A percentile compares a stretch with the other conserved stretches of the same genome.
Evolutionary conservation across 106 monocot species (phyloP).

Genomic region (Alisma plantagoaquatica): DNA sequence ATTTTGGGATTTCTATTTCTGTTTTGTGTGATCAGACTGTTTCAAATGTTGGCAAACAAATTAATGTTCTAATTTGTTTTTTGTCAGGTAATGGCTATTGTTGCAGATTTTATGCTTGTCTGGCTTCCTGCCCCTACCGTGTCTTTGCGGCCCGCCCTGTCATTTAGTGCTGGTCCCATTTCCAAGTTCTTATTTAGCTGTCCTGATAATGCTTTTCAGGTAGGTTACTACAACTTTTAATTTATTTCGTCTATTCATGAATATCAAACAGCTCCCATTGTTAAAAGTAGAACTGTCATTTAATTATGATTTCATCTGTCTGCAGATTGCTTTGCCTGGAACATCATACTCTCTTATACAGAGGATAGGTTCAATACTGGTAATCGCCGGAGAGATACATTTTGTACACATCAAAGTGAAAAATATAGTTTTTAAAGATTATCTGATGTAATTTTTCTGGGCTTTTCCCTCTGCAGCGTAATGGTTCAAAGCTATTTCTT

Average conservation of each 20-base stretch:
- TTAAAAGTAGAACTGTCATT: too few species aligned
- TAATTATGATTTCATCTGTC: not conserved
- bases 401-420: too few species aligned
- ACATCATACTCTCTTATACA: conserved; percentile 68
- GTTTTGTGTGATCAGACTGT: too few species aligned
- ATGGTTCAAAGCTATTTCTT: conserved; percentile 21
- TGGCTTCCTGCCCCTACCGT: conserved; percentile 99
- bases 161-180: conserved; percentile 61
- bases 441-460: not conserved
- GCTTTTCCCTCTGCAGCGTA: conserved; percentile 9
- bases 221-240: conserved; percentile 7
- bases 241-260: not conserved
- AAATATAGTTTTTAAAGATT: too few species aligned
- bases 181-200: conserved; percentile 68
- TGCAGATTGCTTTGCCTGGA: conserved; percentile 69
- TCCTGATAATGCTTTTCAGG: conserved; percentile 99
- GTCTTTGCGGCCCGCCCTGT: conserved; percentile 59
- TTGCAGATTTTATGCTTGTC: conserved; percentile 99
- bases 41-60: too few species aligned
- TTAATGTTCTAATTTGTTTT: too few species aligned
- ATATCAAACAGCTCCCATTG: too few species aligned
- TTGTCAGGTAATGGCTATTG: conserved; percentile 95
- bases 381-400: too few species aligned
- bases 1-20: too few species aligned
- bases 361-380: conserved; percentile 65